Base-by-base conservation (phyloP, 257 asterid genomes). In the Solanum pinnatisectum region DNA sequence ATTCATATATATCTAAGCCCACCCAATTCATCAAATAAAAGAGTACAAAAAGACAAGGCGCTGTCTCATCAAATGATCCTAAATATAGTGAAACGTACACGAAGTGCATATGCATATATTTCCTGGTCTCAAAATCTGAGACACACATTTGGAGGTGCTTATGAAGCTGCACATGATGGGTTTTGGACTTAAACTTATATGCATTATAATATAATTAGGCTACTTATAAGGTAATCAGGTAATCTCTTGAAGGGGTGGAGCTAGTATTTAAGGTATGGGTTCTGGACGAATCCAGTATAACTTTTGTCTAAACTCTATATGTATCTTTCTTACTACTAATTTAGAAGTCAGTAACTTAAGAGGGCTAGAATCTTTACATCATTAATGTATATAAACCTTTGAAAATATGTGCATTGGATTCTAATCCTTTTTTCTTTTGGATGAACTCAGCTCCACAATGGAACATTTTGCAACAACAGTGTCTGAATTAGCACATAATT, bases 371-470 rank as follows among this genome's bases (percentile, higher is more conserved):
- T 63, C 12, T 22, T 60, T 22, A 59, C 25, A 18, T 52, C 10
- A 6, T 52, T 4, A 68, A 1, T 71, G 22, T 71, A 70, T 32
- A 71, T 71, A 32, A 14, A 30, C 22, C 74, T 14, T 30, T 32
- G 39, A 27, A 59, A 49, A 5, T 5, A 49, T 59, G 27, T 59
- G 10, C 30, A 3, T 39, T 42, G 32, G 52, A 74, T 10, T n/a
- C 5, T 25, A 42, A 15, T 25, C 65, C 14, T 46, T 10, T 4
- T 81, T 5, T 5, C 8, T 37, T 5, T 85, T 67, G 18, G 22
- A 60, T 67, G 25, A 86, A 44, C 88, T 39, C 90, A 96, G 98
- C 90, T 92, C 95, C 42, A 94, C 92, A 52, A 92, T 96, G 96
- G 95, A 92, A 85, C 87, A 92, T 3, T 96, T 91, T 84, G 95